phyloP scores from a whole-genome alignment of 257 asterid genomes.

The Nicotiana noctiflora region DNA sequence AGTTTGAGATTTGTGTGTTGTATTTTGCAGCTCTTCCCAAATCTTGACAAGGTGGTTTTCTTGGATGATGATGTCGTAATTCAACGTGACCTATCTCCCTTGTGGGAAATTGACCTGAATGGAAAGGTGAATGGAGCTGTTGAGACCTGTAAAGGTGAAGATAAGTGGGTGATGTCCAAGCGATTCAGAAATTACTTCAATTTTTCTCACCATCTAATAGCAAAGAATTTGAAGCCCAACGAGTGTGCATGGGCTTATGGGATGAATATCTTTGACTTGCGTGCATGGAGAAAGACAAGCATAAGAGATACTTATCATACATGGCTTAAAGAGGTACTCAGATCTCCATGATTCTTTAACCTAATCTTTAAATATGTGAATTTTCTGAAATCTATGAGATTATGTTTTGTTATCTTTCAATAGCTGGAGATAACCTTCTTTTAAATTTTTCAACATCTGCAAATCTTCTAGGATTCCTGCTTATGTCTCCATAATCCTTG shows the following conservation, averaged over 20 bases:
- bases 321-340: slow-evolving; percentile 27
- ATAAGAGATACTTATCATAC: slow-evolving; percentile 25
- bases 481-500: neutral
- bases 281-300: slow-evolving; percentile 24
- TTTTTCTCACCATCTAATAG: slow-evolving; percentile 30
- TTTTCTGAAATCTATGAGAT: neutral
- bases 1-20: neutral
- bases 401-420: neutral
- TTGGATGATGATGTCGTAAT: slow-evolving; percentile 93
- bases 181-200: slow-evolving; percentile 26
- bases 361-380: neutral
- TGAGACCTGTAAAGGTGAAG: slow-evolving; percentile 31
- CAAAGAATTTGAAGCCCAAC: slow-evolving; percentile 18
- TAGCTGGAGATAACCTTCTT: neutral
- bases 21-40: slow-evolving; percentile 82
- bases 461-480: neutral
- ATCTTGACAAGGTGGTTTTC: slow-evolving; percentile 91
- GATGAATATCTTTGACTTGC: slow-evolving; percentile 29
- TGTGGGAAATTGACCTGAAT: slow-evolving; percentile 26
- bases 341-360: neutral
- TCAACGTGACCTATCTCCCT: slow-evolving; percentile 28
- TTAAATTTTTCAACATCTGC: neutral
- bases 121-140: slow-evolving; percentile 34
- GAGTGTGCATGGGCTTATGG: slow-evolving; percentile 37
- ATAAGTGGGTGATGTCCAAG: slow-evolving; percentile 25